Conservation (phyloP, 2,329 filamentous ascomycete genomes). For the Zopfia rhizophila region DNA sequence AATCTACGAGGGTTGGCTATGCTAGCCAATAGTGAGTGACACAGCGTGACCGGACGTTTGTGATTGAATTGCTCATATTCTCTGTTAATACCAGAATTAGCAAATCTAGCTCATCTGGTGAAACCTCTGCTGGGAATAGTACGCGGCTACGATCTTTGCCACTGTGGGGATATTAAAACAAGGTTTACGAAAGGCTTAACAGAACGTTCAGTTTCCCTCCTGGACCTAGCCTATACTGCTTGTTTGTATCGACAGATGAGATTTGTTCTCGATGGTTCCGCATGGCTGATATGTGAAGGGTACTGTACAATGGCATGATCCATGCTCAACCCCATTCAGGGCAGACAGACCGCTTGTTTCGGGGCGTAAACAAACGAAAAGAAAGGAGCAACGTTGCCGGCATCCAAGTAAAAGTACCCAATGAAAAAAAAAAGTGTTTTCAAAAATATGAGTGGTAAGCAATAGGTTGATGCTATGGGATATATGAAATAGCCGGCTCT, state of each 20-base stretch:
- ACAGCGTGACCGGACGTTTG: conserved; percentile 9
- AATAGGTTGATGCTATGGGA: conserved; percentile 12
- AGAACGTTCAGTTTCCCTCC: conserved; percentile 8
- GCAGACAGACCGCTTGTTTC: no score
- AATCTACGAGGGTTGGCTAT: conserved; percentile 6
- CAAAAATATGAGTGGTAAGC: conserved; percentile 15
- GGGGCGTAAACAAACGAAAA: no score
- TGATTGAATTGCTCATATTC: conserved; percentile 16
- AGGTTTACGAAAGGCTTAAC: conserved; percentile 8
- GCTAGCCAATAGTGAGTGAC: conserved; percentile 11
- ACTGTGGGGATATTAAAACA: conserved; percentile 17
- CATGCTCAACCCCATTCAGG: no score
- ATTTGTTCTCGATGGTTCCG: no score
- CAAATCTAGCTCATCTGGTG: neutral
- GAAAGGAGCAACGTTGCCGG: no score
- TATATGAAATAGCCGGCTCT: conserved; percentile 24
- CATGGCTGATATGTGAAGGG: no score
- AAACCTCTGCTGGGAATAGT: neutral
- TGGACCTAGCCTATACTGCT: no score
- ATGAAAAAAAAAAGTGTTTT: conserved; percentile 11
- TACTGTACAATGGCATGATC: no score
- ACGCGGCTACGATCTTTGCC: conserved; percentile 21
- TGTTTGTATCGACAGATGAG: no score
- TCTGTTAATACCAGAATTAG: conserved; percentile 1
- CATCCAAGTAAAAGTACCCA: no score